Evolutionary conservation across 352 stramenopile species (phyloP).

Genomic region (Pseudoperonospora humuli): DNA sequence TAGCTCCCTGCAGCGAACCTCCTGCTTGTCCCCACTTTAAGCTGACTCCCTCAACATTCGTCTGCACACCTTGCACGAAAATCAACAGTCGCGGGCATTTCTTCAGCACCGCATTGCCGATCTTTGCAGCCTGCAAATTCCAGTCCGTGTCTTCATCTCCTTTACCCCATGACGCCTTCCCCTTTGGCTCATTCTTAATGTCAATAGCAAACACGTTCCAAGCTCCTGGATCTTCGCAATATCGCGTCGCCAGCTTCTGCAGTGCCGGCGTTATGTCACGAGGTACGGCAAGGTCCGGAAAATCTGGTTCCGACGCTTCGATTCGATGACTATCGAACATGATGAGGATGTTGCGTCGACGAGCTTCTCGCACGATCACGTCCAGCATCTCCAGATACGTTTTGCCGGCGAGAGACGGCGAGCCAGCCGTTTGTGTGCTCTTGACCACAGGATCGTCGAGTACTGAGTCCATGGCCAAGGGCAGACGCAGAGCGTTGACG

Average conservation of each 20-base stretch:
- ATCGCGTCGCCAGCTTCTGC: slow-evolving; percentile 43
- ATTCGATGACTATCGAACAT: slow-evolving; percentile 68
- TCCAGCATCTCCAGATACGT: slow-evolving; percentile 60
- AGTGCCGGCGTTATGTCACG: slow-evolving; percentile 49
- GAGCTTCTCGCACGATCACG: slow-evolving; percentile 40
- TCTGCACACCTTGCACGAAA: slow-evolving; percentile 74
- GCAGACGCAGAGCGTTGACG: slow-evolving; percentile 55
- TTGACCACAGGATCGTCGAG: slow-evolving; percentile 37
- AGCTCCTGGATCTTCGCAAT: slow-evolving; percentile 45
- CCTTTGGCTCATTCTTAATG: slow-evolving; percentile 76
- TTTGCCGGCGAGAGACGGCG: slow-evolving; percentile 31
- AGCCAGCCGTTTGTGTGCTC: slow-evolving; percentile 38
- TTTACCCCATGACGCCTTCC: slow-evolving; percentile 54
- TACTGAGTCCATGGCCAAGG: slow-evolving; percentile 61
- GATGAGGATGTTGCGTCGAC: slow-evolving; percentile 60
- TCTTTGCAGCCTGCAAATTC: slow-evolving; percentile 47
- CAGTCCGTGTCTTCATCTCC: slow-evolving; percentile 58
- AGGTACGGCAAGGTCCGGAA: slow-evolving; percentile 47
- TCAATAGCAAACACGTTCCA: slow-evolving; percentile 76
- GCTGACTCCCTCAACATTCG: slow-evolving; percentile 45
- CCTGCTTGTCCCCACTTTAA: slow-evolving; percentile 54
- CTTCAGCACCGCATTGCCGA: slow-evolving; percentile 59
- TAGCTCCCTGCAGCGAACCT: slow-evolving; percentile 48
- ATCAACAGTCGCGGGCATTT: slow-evolving; percentile 53
- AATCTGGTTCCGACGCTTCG: slow-evolving; percentile 41